phyloP scores from a whole-genome alignment of 148 eudicot genomes.

The Rhododendron griersonianum region DNA sequence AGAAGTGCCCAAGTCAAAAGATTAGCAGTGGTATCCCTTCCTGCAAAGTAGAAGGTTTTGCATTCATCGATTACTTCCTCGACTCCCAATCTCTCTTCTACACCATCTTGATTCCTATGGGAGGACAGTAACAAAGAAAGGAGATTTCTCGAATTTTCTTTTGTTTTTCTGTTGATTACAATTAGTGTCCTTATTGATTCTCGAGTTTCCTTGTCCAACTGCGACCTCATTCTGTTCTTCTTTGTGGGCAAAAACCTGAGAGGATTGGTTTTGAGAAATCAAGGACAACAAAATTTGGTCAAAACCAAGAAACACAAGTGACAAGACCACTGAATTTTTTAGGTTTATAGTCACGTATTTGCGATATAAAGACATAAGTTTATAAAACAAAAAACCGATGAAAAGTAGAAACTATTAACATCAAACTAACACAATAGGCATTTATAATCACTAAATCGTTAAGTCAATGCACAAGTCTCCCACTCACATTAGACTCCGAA shows the following conservation, averaged over 20 bases:
- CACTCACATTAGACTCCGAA: too few relatives aligned
- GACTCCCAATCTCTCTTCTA: conserved; percentile 36
- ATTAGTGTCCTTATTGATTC: conserved; percentile 47
- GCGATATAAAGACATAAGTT: neutral
- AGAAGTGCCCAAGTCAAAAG: conserved; percentile 71
- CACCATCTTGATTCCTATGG: conserved; percentile 31
- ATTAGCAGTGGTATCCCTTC: conserved; percentile 78
- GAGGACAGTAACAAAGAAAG: conserved; percentile 43
- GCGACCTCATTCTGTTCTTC: conserved; percentile 58
- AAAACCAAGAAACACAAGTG: neutral
- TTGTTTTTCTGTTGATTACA: conserved; percentile 18
- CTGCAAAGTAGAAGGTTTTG: conserved; percentile 87
- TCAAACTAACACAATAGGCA: too few relatives aligned
- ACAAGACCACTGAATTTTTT: neutral
- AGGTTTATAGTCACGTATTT: neutral
- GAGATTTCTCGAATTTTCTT: conserved; percentile 36
- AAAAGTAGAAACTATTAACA: too few relatives aligned
- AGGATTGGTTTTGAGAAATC: neutral
- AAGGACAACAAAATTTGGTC: neutral
- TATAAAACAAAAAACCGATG: too few relatives aligned
- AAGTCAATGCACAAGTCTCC: too few relatives aligned
- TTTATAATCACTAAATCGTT: too few relatives aligned
- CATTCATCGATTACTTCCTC: conserved; percentile 75
- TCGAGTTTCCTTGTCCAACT: conserved; percentile 61
- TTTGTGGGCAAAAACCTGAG: conserved; percentile 66